phyloP scores from a whole-genome alignment of 768 basidiomycete genomes.

The Trametes coccinea region DNA sequence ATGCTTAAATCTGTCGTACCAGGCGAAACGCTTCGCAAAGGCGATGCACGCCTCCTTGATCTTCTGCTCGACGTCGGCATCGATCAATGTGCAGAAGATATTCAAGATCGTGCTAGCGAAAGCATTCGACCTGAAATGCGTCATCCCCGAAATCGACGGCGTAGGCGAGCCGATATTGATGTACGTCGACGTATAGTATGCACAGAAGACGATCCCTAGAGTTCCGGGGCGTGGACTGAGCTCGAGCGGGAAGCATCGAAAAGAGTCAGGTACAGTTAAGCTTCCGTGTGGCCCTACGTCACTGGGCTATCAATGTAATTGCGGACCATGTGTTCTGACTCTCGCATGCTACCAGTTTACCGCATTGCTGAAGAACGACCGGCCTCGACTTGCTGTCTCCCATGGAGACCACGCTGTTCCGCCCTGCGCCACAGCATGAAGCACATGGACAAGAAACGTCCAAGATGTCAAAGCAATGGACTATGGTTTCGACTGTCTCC shows the following conservation, averaged over 20 bases:
- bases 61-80: constrained; percentile 98
- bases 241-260: constrained; percentile 15
- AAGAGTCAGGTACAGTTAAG: constrained; percentile 15
- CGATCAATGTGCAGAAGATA: constrained; percentile 99
- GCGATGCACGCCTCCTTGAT: constrained; percentile 99
- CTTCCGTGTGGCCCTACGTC: neutral
- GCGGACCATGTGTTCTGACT: constrained; percentile 1
- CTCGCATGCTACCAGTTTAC: constrained; percentile 1
- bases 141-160: constrained; percentile 96
- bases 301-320: neutral
- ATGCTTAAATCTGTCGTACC: constrained; percentile 10
- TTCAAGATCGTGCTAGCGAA: constrained; percentile 98
- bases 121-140: constrained; percentile 98
- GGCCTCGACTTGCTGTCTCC: constrained; percentile 9
- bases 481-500: constrained; percentile 13
- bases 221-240: constrained; percentile 10
- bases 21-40: constrained; percentile 97
- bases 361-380: constrained; percentile 5
- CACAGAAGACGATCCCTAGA: constrained; percentile 5
- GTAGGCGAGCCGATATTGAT: constrained; percentile 95
- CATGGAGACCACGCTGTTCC: constrained; percentile 15
- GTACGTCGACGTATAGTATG: constrained; percentile 76
- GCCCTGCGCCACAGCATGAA: constrained; percentile 9
- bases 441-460: constrained; percentile 19
- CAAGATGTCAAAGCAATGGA: constrained; percentile 17